These are phyloP conservation scores for Pseudocercospora ulei DNA, from an alignment of 2,329 filamentous ascomycete genomes.

Conservation along the genomic window DNA sequence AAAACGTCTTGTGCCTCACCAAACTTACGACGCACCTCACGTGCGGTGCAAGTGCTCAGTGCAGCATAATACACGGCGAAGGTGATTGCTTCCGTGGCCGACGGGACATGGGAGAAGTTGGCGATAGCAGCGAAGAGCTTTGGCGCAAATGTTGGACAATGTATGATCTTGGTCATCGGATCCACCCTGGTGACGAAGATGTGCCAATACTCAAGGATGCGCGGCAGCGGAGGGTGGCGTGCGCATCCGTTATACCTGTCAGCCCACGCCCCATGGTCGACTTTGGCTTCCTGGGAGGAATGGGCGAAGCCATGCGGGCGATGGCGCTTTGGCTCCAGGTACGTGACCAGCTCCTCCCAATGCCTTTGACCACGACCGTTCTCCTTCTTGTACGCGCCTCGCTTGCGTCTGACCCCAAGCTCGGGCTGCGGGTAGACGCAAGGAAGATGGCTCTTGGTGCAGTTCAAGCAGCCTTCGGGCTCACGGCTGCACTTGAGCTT, in stretches of 20 bases:
- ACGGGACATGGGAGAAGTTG: constrained; percentile 13
- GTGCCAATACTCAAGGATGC: constrained; percentile 28
- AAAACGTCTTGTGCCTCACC: constrained; percentile 21
- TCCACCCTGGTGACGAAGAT: constrained; percentile 26
- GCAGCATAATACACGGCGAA: constrained; percentile 27
- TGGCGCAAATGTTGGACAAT: constrained; percentile 24
- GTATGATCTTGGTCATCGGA: constrained; percentile 28
- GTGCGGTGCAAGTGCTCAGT: constrained; percentile 25
- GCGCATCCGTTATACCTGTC: constrained; percentile 7
- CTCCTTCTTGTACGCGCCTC: constrained; percentile 31
- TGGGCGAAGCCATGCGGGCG: constrained; percentile 8
- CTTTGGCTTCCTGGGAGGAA: constrained; percentile 18
- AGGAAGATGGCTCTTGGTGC: constrained; percentile 24
- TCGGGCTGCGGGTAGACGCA: constrained; percentile 28
- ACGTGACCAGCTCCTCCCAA: constrained; percentile 27
- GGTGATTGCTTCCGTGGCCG: constrained; percentile 20
- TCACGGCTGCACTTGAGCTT: constrained; percentile 29
- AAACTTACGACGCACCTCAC: constrained; percentile 23
- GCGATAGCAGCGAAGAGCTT: constrained; percentile 21
- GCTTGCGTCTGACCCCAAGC: constrained; percentile 26
- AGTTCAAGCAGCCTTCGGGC: constrained; percentile 26
- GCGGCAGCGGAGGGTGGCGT: constrained; percentile 18
- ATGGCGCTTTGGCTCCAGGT: constrained; percentile 23
- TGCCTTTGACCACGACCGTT: constrained; percentile 27
- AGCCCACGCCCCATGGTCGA: constrained; percentile 14